Conservation (phyloP, 2,329 filamentous ascomycete species). For the Claviceps digitariae region DNA sequence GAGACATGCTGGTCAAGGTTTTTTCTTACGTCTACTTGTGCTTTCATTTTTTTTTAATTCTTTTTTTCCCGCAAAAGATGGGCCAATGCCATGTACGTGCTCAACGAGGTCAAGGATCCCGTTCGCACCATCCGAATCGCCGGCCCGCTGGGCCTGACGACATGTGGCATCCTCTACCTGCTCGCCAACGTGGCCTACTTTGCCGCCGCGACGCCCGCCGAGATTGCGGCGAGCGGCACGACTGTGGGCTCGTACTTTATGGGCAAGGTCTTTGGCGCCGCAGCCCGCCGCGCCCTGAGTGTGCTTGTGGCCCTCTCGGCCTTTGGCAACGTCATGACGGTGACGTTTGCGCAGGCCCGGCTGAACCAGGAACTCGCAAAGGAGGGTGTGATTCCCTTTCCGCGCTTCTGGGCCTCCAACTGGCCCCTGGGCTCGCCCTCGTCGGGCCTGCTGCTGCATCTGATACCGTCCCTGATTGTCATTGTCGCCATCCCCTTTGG, state of each 20-base stretch:
- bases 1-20: too few species aligned
- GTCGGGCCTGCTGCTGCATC: constrained; percentile 17
- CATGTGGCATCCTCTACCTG: constrained; percentile 46
- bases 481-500: constrained; percentile 54
- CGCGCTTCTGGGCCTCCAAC: constrained; percentile 54
- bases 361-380: constrained; percentile 55
- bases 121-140: constrained; percentile 40
- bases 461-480: constrained; percentile 33
- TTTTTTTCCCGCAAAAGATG: constrained; percentile 10
- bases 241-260: constrained; percentile 50
- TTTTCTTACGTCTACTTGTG: too few species aligned
- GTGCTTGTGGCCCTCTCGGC: constrained; percentile 48
- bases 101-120: constrained; percentile 43
- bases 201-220: constrained; percentile 43
- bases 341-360: constrained; percentile 45
- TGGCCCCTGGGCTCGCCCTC: constrained; percentile 53
- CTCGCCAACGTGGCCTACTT: constrained; percentile 55
- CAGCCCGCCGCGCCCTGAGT: constrained; percentile 33
- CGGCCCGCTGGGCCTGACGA: constrained; percentile 43
- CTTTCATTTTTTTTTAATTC: too few species aligned
- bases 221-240: constrained; percentile 43
- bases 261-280: constrained; percentile 45
- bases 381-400: constrained; percentile 54
- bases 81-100: constrained; percentile 50
- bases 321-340: constrained; percentile 47